phyloP scores from a whole-genome alignment of 345 rosid species.

The Erysimum cheiranthoides region DNA sequence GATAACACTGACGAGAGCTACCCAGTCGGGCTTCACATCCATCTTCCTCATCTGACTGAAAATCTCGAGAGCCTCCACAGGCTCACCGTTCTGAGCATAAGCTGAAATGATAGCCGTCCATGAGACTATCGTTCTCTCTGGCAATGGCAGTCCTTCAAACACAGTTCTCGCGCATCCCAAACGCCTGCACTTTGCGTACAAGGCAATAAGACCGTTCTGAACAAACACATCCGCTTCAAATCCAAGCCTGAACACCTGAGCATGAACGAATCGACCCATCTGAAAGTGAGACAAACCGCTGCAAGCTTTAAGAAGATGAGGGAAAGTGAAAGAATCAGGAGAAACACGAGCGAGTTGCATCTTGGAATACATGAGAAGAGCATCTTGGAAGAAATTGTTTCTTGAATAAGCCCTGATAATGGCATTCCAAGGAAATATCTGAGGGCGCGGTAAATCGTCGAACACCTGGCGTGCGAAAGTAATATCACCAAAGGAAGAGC shows the following conservation, averaged over 20 bases:
- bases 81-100: slow-evolving; percentile 69
- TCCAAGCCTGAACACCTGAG: slow-evolving; percentile 63
- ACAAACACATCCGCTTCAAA: slow-evolving; percentile 66
- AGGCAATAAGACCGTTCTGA: slow-evolving; percentile 71
- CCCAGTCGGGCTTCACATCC: slow-evolving; percentile 63
- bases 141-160: slow-evolving; percentile 53
- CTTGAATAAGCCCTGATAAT: slow-evolving; percentile 61
- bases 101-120: slow-evolving; percentile 80
- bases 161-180: slow-evolving; percentile 54
- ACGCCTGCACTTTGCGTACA: slow-evolving; percentile 68
- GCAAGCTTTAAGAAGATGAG: slow-evolving; percentile 69
- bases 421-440: slow-evolving; percentile 68
- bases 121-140: slow-evolving; percentile 60
- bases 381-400: slow-evolving; percentile 49
- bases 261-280: slow-evolving; percentile 58
- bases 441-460: slow-evolving; percentile 61
- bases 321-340: slow-evolving; percentile 67
- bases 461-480: slow-evolving; percentile 62
- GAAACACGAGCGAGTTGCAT: slow-evolving; percentile 56
- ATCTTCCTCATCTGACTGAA: slow-evolving; percentile 59
- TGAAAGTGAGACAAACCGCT: slow-evolving; percentile 48
- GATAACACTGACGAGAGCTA: slow-evolving; percentile 70
- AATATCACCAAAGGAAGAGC: slow-evolving; percentile 51
- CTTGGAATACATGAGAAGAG: slow-evolving; percentile 55
- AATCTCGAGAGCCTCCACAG: slow-evolving; percentile 60